A percentile compares a stretch with the other conserved stretches of the same genome.
These are phyloP conservation scores for Aspergillus hiratsukae DNA, from an alignment of 2,329 filamentous ascomycete species.

Conservation along the genomic window DNA sequence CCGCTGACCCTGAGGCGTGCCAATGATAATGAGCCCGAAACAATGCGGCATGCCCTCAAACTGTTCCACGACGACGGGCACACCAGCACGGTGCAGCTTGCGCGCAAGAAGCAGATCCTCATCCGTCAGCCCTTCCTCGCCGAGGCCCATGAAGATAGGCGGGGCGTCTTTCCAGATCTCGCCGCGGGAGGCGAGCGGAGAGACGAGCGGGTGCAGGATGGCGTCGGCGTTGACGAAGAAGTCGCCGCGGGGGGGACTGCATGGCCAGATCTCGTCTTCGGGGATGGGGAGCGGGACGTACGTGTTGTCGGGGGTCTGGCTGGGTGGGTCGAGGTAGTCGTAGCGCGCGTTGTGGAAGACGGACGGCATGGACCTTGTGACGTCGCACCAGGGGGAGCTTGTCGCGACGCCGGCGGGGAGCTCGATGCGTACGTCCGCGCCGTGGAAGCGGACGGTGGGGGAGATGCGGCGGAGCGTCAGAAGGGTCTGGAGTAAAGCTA, in stretches of 20 bases:
- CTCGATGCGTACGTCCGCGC: constrained; percentile 35
- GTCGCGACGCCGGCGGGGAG: constrained; percentile 38
- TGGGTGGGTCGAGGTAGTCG: constrained; percentile 37
- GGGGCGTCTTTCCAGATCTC: constrained; percentile 40
- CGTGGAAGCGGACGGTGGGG: constrained; percentile 37
- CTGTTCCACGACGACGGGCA: constrained; percentile 35
- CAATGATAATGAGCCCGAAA: constrained; percentile 54
- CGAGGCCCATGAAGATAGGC: constrained; percentile 38
- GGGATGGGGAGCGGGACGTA: constrained; percentile 26
- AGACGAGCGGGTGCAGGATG: constrained; percentile 38
- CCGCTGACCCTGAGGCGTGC: constrained; percentile 42
- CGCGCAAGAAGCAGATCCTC: constrained; percentile 38
- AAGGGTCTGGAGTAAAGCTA: constrained; percentile 40
- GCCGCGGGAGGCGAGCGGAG: constrained; percentile 32
- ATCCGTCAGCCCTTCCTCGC: constrained; percentile 41
- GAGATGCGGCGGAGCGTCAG: constrained; percentile 37
- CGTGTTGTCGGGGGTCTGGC: constrained; percentile 16
- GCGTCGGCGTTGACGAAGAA: constrained; percentile 38
- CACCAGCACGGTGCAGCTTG: constrained; percentile 36
- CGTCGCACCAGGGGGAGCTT: constrained; percentile 42
- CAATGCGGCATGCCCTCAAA: constrained; percentile 47
- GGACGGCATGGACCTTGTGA: constrained; percentile 41
- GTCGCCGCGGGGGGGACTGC: constrained; percentile 39
- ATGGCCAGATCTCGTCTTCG: constrained; percentile 38
- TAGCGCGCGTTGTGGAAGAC: constrained; percentile 32